Evolutionary conservation across 331 rosid genomes (phyloP).

Genomic region (Dryas integrifolia): DNA sequence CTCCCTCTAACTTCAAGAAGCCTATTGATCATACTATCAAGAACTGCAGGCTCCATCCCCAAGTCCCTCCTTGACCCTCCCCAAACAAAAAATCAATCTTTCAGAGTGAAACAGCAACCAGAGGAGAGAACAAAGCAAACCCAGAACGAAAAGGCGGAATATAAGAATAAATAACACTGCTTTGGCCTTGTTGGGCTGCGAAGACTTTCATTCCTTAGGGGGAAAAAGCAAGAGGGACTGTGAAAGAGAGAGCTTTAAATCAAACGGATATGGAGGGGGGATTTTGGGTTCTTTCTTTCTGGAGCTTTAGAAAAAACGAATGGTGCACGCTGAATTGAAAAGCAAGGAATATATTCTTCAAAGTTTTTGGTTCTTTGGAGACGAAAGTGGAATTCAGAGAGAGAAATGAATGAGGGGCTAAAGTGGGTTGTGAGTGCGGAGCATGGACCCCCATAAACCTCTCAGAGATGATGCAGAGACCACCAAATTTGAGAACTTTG

Average conservation of each 20-base stretch:
- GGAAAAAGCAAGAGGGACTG: conserved; percentile 8
- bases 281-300: conserved; percentile 17
- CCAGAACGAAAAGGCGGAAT: conserved; percentile 8
- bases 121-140: conserved; percentile 11
- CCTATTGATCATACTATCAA: conserved; percentile 62
- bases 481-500: neutral
- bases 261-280: conserved; percentile 21
- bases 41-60: conserved; percentile 60
- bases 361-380: neutral
- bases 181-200: conserved; percentile 23
- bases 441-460: conserved; percentile 3
- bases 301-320: conserved; percentile 7
- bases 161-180: conserved; percentile 35
- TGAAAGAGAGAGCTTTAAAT: conserved; percentile 21
- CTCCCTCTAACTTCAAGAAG: conserved; percentile 62
- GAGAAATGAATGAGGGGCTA: neutral
- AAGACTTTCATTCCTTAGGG: conserved; percentile 26
- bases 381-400: conserved; percentile 6
- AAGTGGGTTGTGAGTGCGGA: conserved; percentile 14
- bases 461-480: conserved; percentile 3
- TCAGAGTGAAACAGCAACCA: conserved; percentile 21
- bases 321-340: neutral
- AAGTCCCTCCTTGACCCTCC: conserved; percentile 1
- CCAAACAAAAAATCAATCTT: conserved; percentile 1
- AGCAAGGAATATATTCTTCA: conserved; percentile 19